These are phyloP conservation scores for Trichothecium sympodiale DNA, from an alignment of 2,329 filamentous ascomycete species.

Conservation along the genomic window DNA sequence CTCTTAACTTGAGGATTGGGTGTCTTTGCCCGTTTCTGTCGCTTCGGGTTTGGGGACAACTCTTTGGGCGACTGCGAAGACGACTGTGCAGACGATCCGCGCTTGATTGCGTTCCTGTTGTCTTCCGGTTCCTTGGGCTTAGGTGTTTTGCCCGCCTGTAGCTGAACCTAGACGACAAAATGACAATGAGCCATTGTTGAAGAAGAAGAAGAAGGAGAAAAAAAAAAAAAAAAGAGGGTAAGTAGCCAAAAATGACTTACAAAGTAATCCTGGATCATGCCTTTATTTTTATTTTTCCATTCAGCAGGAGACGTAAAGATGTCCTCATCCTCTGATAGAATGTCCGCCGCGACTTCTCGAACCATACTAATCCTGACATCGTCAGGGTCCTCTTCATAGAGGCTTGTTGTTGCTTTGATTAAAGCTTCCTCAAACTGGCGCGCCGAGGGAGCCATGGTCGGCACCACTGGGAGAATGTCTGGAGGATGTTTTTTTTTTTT, in stretches of 20 bases:
- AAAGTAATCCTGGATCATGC: constrained; percentile 41
- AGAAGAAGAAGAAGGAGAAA: too few relatives aligned
- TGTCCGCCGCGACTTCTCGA: constrained; percentile 38
- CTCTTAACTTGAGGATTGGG: constrained; percentile 19
- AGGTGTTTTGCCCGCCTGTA: constrained; percentile 23
- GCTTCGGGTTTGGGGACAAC: constrained; percentile 23
- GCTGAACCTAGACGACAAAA: constrained; percentile 20
- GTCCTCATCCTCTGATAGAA: constrained; percentile 34
- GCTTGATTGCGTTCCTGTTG: constrained; percentile 18
- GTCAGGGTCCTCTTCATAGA: constrained; percentile 33
- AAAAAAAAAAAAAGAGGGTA: too few relatives aligned
- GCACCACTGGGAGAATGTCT: background rate
- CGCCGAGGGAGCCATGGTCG: constrained; percentile 28
- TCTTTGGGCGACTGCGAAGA: constrained; percentile 13
- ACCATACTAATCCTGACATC: constrained; percentile 45
- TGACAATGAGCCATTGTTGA: too few relatives aligned
- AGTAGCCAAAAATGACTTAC: too few relatives aligned
- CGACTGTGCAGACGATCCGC: constrained; percentile 18
- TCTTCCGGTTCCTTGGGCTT: constrained; percentile 12
- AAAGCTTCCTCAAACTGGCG: constrained; percentile 34
- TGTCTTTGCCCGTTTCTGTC: constrained; percentile 23
- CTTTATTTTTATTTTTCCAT: constrained; percentile 51
- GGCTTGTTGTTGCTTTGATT: constrained; percentile 30
- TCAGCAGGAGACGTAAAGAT: constrained; percentile 36
- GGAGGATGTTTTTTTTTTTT: too few relatives aligned